A percentile compares a stretch with the other conserved stretches of the same genome.
Conservation (phyloP, 2,329 filamentous ascomycete species). For the Thielaviopsis punctulata region DNA sequence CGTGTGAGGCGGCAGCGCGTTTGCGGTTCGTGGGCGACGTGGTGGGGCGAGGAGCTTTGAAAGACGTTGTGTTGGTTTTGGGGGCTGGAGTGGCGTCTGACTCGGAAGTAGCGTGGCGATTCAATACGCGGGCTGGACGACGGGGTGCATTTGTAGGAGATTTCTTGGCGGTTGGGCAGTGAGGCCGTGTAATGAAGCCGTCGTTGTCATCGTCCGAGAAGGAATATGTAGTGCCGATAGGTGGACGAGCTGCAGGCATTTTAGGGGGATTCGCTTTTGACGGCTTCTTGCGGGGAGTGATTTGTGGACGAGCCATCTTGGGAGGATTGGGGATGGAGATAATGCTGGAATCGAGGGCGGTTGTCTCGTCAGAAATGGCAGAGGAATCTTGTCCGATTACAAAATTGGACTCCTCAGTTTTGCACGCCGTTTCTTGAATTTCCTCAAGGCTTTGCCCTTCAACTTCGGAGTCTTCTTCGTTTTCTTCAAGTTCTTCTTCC, state of each 20-base stretch:
- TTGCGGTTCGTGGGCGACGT: background rate
- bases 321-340: background rate
- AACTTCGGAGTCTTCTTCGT: background rate
- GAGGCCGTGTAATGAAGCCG: conserved; percentile 7
- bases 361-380: background rate
- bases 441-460: background rate
- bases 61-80: background rate
- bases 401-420: too few relatives aligned
- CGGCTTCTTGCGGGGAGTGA: background rate
- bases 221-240: conserved; percentile 13
- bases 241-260: background rate
- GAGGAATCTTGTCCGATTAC: too few relatives aligned
- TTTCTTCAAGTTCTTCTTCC: background rate
- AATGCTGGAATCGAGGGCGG: background rate
- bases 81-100: background rate
- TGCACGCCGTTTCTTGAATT: too few relatives aligned
- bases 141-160: conserved; percentile 1
- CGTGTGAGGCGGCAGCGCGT: background rate
- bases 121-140: background rate
- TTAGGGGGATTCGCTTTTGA: background rate
- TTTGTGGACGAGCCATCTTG: background rate
- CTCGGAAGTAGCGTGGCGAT: background rate
- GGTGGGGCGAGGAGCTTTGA: background rate
- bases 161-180: background rate
- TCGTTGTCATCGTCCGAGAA: conserved; percentile 16